These are phyloP conservation scores for Arachis hypogaea DNA, from an alignment of 306 rosid genomes.

Conservation along the genomic window DNA sequence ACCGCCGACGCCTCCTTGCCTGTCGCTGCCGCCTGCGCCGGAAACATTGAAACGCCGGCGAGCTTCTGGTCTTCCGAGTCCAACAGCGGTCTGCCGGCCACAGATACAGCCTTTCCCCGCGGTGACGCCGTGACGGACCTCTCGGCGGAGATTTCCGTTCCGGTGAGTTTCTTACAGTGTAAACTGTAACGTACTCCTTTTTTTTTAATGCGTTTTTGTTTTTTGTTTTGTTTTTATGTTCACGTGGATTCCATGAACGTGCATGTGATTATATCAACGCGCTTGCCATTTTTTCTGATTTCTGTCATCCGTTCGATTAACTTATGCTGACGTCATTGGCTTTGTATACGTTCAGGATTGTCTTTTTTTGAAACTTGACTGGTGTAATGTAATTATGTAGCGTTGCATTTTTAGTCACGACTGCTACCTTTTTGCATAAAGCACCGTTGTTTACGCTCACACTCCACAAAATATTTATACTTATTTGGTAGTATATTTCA, in stretches of 20 bases:
- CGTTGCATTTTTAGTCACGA: background rate
- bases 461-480: too few species aligned
- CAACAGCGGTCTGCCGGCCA: constrained; percentile 34
- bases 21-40: background rate
- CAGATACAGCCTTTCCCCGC: constrained; percentile 52
- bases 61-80: constrained; percentile 52
- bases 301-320: background rate
- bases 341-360: background rate
- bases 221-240: too few species aligned
- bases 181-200: background rate
- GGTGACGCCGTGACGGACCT: constrained; percentile 52
- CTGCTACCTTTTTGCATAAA: background rate
- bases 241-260: constrained; percentile 9
- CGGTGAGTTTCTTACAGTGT: constrained; percentile 52
- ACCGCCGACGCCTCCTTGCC: background rate
- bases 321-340: background rate
- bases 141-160: constrained; percentile 77
- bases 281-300: background rate
- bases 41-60: constrained; percentile 32
- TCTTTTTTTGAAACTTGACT: background rate
- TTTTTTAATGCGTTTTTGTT: too few species aligned
- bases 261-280: background rate
- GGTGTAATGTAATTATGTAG: too few species aligned
- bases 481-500: too few species aligned
- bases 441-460: background rate